These are phyloP conservation scores for Aspergillus udagawae DNA, from an alignment of 2,329 filamentous ascomycete species.

Conservation along the genomic window DNA sequence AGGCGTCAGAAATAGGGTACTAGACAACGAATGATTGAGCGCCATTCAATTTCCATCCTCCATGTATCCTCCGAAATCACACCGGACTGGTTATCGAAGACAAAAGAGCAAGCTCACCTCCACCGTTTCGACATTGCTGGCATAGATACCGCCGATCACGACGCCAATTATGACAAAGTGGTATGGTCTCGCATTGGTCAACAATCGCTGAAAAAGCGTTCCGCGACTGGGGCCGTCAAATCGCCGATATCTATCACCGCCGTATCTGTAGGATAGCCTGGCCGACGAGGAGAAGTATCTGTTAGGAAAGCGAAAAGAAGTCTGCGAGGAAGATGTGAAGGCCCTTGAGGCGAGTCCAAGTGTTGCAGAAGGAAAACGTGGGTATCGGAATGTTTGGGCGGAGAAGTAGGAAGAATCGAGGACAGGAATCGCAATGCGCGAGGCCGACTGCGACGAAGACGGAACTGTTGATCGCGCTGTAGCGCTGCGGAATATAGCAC, in stretches of 20 bases:
- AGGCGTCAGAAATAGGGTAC: background rate
- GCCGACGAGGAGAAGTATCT: constrained; percentile 13
- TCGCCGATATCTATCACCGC: constrained; percentile 15
- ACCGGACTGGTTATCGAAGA: background rate
- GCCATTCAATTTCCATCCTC: background rate
- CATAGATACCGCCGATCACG: constrained; percentile 46
- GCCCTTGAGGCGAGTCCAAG: background rate
- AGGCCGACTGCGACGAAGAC: background rate
- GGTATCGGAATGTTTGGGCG: background rate
- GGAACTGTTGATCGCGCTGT: background rate
- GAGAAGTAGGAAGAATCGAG: background rate
- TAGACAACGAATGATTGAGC: background rate
- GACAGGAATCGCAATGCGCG: background rate
- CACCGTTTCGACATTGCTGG: constrained; percentile 55
- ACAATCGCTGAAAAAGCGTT: constrained; percentile 13
- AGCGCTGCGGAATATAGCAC: background rate
- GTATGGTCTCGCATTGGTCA: constrained; percentile 20
- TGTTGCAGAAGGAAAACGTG: background rate
- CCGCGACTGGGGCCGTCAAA: constrained; percentile 10
- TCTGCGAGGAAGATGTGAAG: background rate
- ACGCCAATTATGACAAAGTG: constrained; percentile 38
- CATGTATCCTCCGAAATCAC: background rate
- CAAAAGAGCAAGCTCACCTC: constrained; percentile 35
- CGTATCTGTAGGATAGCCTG: constrained; percentile 4
- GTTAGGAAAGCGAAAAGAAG: background rate